A percentile compares a stretch with the other conserved stretches of the same genome.
Conservation (phyloP, 208 protist species). For the Wallacemonas sp. region DNA sequence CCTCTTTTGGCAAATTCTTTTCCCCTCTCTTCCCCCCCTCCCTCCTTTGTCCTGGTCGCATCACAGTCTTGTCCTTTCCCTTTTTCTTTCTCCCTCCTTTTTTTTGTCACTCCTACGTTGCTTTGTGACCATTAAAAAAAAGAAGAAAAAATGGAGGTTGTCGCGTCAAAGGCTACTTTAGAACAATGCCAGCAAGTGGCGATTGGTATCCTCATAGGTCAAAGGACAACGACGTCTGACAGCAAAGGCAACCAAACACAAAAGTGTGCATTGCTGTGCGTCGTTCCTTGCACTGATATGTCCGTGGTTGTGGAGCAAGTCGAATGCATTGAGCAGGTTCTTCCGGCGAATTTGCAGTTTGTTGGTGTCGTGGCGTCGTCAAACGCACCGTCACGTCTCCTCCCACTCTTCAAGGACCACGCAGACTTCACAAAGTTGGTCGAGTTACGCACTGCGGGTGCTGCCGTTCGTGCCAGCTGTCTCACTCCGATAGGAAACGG, state of each 20-base stretch:
- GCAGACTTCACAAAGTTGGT: not conserved
- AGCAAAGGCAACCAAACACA: not conserved
- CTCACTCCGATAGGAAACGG: not conserved
- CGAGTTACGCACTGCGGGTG: not conserved
- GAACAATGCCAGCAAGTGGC: not conserved
- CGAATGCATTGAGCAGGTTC: constrained; percentile 67
- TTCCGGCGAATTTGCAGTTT: constrained; percentile 62
- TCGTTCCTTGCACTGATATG: constrained; percentile 38
- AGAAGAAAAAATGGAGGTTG: too few species aligned
- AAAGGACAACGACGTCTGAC: not conserved
- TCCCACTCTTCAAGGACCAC: constrained; percentile 4
- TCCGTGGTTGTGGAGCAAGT: constrained; percentile 65
- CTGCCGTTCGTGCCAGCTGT: not conserved
- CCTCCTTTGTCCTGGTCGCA: not conserved
- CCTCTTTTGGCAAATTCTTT: too few species aligned
- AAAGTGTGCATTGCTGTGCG: constrained; percentile 6
- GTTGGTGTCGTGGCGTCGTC: constrained; percentile 32
- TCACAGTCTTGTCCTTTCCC: constrained; percentile 2
- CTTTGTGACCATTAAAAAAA: too few species aligned
- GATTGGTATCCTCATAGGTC: constrained; percentile 2
- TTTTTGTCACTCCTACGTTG: too few species aligned
- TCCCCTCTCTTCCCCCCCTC: not conserved
- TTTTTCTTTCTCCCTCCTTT: constrained; percentile 12
- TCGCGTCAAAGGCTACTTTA: not conserved
- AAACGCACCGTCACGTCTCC: not conserved